Conservation (phyloP, 768 basidiomycete species). For the Rhizopogon vulgaris region DNA sequence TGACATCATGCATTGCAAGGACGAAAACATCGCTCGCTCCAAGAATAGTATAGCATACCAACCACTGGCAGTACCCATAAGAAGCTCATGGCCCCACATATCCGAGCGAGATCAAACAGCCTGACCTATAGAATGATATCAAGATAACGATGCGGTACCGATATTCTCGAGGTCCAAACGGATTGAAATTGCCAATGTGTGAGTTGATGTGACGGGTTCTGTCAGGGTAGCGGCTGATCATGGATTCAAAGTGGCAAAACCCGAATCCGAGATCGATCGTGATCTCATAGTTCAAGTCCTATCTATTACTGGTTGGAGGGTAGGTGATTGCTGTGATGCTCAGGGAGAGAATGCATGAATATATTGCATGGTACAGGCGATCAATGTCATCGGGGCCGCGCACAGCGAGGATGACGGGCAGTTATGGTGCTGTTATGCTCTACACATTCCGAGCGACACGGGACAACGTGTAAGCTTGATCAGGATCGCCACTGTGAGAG, state of each 20-base stretch:
- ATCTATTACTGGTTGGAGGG: neutral
- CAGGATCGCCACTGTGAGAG: no score
- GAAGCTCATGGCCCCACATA: neutral
- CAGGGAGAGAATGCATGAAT: neutral
- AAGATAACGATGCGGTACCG: neutral
- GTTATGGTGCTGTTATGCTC: neutral
- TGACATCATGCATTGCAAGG: no score
- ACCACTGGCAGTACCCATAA: no score
- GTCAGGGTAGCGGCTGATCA: neutral
- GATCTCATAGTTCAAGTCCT: neutral
- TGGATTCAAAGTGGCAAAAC: neutral
- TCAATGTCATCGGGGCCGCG: neutral
- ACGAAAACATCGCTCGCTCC: no score
- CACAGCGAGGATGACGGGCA: neutral
- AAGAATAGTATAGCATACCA: no score
- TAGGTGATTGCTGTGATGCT: neutral
- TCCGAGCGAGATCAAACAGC: constrained; percentile 2
- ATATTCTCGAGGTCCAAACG: neutral
- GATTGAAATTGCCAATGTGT: neutral
- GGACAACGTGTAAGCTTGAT: no score
- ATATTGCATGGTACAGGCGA: neutral
- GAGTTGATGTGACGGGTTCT: neutral
- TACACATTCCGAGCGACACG: neutral
- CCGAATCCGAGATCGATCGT: neutral
- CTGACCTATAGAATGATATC: neutral